Percentiles rank a stretch among this genome's conserved stretches.
These are phyloP conservation scores for Nothophaeocryptopus gaeumannii DNA, from an alignment of 2,329 filamentous ascomycete genomes.

Conservation along the genomic window DNA sequence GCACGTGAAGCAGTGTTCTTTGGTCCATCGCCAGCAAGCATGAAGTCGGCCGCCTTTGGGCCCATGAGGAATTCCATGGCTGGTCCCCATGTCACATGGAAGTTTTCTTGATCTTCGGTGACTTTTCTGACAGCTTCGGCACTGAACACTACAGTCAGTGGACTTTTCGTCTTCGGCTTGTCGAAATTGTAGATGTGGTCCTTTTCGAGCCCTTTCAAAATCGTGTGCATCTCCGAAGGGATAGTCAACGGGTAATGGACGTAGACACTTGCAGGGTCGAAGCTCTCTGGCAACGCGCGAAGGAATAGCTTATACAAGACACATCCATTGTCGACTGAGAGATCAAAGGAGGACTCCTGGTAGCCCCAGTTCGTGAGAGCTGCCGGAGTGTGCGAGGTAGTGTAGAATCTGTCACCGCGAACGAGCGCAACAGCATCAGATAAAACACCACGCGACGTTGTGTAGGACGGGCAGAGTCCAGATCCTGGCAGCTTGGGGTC, in stretches of 20 bases:
- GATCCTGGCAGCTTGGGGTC: conserved; percentile 51
- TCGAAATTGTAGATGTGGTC: conserved; percentile 43
- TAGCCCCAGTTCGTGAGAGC: conserved; percentile 45
- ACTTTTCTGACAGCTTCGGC: conserved; percentile 46
- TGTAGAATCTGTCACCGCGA: conserved; percentile 59
- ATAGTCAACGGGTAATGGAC: conserved; percentile 51
- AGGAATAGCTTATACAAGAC: conserved; percentile 54
- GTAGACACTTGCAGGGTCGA: conserved; percentile 48
- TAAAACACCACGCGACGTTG: conserved; percentile 55
- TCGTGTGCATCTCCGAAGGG: conserved; percentile 46
- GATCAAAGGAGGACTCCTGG: conserved; percentile 47
- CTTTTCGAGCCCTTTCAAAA: conserved; percentile 41
- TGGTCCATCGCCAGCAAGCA: conserved; percentile 46
- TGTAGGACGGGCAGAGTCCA: conserved; percentile 54
- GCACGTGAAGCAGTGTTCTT: conserved; percentile 43
- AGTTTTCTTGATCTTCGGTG: conserved; percentile 42
- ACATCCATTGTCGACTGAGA: conserved; percentile 48
- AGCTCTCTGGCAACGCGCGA: conserved; percentile 50
- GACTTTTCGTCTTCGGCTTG: conserved; percentile 27
- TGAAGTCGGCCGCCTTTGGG: conserved; percentile 46
- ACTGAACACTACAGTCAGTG: conserved; percentile 44
- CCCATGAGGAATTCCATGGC: conserved; percentile 47
- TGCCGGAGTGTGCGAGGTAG: conserved; percentile 39
- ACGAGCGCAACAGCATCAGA: conserved; percentile 61
- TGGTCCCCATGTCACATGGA: conserved; percentile 48